phyloP scores from a whole-genome alignment of 1,284 basidiomycete species.

The Serendipita sp. region DNA sequence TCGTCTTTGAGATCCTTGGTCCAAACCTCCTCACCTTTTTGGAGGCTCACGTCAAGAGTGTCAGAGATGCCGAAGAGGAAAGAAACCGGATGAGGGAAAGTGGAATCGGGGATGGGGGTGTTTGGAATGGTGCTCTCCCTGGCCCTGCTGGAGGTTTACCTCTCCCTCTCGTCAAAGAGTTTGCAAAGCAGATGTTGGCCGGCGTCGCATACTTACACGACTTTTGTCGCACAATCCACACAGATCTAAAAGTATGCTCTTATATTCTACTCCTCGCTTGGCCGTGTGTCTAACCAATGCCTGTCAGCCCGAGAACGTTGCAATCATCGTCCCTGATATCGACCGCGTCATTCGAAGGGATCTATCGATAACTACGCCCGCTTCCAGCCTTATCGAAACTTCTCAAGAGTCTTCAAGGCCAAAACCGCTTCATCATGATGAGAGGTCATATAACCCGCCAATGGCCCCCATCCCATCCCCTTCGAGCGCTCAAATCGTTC shows the following conservation, averaged over 20 bases:
- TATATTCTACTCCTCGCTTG: not conserved
- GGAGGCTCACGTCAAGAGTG: conserved; percentile 11
- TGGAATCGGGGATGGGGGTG: too few species aligned
- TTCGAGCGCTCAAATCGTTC: not conserved
- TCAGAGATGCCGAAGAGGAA: not conserved
- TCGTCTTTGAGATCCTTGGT: not conserved
- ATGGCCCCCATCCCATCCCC: not conserved
- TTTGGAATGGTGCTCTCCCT: not conserved
- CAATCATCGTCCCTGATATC: not conserved
- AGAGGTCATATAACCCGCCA: not conserved
- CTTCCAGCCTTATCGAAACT: not conserved
- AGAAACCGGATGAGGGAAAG: too few species aligned
- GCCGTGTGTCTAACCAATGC: not conserved
- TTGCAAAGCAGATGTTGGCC: not conserved
- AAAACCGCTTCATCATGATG: not conserved
- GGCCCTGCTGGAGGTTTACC: not conserved
- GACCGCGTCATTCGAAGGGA: not conserved
- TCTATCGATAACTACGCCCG: not conserved
- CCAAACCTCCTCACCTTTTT: conserved; percentile 5
- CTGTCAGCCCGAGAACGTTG: conserved; percentile 3
- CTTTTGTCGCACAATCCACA: not conserved
- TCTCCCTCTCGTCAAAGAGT: conserved; percentile 2
- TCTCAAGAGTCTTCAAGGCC: not conserved
- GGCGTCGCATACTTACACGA: conserved; percentile 1
- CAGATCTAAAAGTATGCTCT: not conserved